Conservation (phyloP, 768 basidiomycete genomes). For the Naganishia antarctica region DNA sequence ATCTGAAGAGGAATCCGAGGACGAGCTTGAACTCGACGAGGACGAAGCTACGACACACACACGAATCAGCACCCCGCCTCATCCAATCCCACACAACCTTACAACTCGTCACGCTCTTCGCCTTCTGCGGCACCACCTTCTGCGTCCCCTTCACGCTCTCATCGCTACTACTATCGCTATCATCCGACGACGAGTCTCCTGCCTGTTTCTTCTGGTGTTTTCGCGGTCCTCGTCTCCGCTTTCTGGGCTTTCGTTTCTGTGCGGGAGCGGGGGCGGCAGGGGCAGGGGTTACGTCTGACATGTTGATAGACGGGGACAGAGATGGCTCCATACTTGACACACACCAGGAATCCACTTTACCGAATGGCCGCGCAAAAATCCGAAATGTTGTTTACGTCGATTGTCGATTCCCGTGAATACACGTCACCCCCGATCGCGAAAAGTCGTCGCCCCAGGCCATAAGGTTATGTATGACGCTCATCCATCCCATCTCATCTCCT, state of each 20-base stretch:
- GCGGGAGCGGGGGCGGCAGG: constrained; percentile 1
- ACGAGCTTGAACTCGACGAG: constrained; percentile 20
- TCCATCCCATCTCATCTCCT: neutral
- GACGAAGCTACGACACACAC: constrained; percentile 8
- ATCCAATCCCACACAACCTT: too few relatives aligned
- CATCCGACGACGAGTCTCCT: constrained; percentile 14
- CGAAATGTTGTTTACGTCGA: too few relatives aligned
- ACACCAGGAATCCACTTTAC: too few relatives aligned
- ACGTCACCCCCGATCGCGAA: too few relatives aligned
- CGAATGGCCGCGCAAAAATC: neutral
- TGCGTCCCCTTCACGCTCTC: constrained; percentile 4
- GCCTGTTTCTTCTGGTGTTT: constrained; percentile 19
- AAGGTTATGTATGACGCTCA: too few relatives aligned
- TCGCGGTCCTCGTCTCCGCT: constrained; percentile 21
- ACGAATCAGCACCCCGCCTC: too few relatives aligned
- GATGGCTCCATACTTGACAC: too few relatives aligned
- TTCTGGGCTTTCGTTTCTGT: constrained; percentile 13
- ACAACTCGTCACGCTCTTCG: constrained; percentile 3
- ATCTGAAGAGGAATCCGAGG: constrained; percentile 32
- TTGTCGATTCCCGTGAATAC: too few relatives aligned
- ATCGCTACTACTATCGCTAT: constrained; percentile 12
- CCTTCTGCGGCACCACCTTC: neutral
- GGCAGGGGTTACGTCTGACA: constrained; percentile 20
- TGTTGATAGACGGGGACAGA: too few relatives aligned
- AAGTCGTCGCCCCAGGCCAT: too few relatives aligned